Evolutionary conservation across 129 eudicot genomes (phyloP), one percentile per base, ranked within the genome.

Genomic region (Tagetes erecta): DNA sequence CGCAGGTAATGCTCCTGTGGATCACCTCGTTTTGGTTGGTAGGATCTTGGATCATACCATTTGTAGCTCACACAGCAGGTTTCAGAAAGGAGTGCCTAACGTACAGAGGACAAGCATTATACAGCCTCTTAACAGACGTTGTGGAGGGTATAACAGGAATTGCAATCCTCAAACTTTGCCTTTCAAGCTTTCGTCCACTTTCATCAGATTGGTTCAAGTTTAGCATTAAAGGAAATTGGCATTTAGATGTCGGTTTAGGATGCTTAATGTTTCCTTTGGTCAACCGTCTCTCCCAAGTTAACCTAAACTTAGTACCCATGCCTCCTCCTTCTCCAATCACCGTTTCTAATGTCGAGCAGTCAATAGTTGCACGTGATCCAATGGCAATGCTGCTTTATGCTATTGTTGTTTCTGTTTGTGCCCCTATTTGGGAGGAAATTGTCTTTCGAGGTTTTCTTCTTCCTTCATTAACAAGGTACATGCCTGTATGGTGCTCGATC

Each of bases 341-440:
- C 4, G 83, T 88, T 67, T 88, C 94, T 34, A 88, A 78, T 30
- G 93, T 87, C 10, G 90, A 87, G 72, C 93, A 85, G 69, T 87
- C 93, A 9, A 87, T 87, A 51, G 80, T 85, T 42, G 94, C 94
- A 1, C 83, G 94, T 14, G 94, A 88, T 72, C 90, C 94, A 13
- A 79, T 89, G 70, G 92, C 88, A 1, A 89, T 89, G 92, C 80
- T 71, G 65, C 82, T 89, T 37, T 86, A 89, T 71, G 84, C 80
- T 3, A 14, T 87, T 10, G 89, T 89, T 33, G 92, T 89, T 35
- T 84, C 89, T 0, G 86, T 89, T 44, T 89, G 96, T 67, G 94
- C 94, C 46, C 94, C 94, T 4, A 65, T 88, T 20, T 88, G 90
- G 94, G 94, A 88, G 70, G 94, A 88, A 67, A 85, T 88, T n/a